Base-by-base conservation (phyloP, 2,329 filamentous ascomycete genomes). In the Colletotrichum incanum region DNA sequence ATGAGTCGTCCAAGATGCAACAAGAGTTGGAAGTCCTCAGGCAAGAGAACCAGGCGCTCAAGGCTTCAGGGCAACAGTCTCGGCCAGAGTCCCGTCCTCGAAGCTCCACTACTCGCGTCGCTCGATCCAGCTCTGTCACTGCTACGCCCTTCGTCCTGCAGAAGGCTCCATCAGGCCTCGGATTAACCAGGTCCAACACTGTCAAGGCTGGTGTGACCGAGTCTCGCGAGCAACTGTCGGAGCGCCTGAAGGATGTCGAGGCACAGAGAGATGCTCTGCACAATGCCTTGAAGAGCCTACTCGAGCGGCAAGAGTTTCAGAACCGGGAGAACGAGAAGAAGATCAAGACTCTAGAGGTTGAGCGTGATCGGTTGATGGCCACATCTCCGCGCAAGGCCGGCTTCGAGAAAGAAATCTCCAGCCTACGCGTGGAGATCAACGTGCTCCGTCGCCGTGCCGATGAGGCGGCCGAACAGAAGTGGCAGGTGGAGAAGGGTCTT, bases 391-490 rank as follows among this genome's bases (percentile, higher is more conserved):
- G 91, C 75, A 92, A 93, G 76, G 90, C 91, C 6, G 93, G 94
- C 12, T 98, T 97, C 80, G 93, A 97, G 80, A 91, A 89, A 75
- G 96, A 98, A 78, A 93, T 98, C 8, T 87, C 89, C 2, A 92
- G 89, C 73, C 86, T 98, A 54, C 92, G 95, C 72, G 91, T 93
- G 31, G 96, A 99, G 80, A 93, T 99, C 74, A 94, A 93, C 63
- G 89, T 93, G 20, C 87, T 99, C 68, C 92, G 96, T 54, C 92
- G 92, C 73, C 91, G 96, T 65, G 96, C 96, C 39, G 96, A 99
- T 77, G 96, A 98, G 75, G 96, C 96, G 20, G 88, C 98, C 18
- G 94, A 98, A 79, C 94, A 97, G 78, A 98, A 98, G 82, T 98
- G 94, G 92, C 93, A 97, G 79, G 96, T 95, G 73, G 96, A 98